phyloP scores from a whole-genome alignment of 83 land plant genomes.

The Picea engelmannii region DNA sequence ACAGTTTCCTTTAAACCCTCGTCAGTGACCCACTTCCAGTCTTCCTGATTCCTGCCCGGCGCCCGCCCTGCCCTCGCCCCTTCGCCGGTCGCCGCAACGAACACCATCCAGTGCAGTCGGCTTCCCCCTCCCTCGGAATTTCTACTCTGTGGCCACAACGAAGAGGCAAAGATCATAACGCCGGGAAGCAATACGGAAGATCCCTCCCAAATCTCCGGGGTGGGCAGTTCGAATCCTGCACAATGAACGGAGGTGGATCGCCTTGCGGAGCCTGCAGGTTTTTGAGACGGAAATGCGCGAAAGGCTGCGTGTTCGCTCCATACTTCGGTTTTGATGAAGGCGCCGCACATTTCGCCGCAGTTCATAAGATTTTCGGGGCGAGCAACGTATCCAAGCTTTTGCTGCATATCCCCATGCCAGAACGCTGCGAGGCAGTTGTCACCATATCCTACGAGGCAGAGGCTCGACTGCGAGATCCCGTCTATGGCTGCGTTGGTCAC shows the following conservation, averaged over 20 bases:
- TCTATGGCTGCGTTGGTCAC: conserved; percentile 88
- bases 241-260: conserved; percentile 32
- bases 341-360: conserved; percentile 78
- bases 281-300: conserved; percentile 52
- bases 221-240: background rate
- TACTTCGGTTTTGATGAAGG: conserved; percentile 69
- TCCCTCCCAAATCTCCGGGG: no score
- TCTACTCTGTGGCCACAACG: no score
- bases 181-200: no score
- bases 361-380: conserved; percentile 90
- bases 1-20: no score
- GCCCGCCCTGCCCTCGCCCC: no score
- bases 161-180: no score
- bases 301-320: conserved; percentile 58
- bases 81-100: no score
- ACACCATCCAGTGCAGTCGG: no score
- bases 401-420: conserved; percentile 58
- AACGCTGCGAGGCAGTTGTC: conserved; percentile 83
- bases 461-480: conserved; percentile 78
- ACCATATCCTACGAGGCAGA: conserved; percentile 90
- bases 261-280: conserved; percentile 72
- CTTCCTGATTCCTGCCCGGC: no score
- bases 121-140: no score
- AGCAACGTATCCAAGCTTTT: conserved; percentile 85
- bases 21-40: no score